A percentile compares a stretch with the other conserved stretches of the same genome.
These are phyloP conservation scores for Oryza glumipatula DNA, from an alignment of 176 grass and related monocot genomes.

Conservation along the genomic window DNA sequence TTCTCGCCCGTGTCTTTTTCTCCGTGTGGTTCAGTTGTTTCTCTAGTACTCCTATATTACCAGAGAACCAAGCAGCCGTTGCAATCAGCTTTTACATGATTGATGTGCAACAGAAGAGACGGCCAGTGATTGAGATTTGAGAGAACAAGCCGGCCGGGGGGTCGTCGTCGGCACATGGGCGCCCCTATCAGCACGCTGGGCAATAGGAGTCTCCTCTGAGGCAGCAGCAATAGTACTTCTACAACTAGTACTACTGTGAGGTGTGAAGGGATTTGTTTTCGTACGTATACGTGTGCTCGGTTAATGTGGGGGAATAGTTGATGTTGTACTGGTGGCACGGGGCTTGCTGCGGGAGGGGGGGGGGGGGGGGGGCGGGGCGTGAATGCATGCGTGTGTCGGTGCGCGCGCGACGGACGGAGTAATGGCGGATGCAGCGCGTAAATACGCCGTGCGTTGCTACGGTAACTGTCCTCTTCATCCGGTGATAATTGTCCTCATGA, in stretches of 20 bases:
- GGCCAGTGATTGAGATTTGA: background rate
- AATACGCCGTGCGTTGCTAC: background rate
- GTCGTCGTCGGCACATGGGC: background rate
- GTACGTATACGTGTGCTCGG: background rate
- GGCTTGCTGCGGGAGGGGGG: background rate
- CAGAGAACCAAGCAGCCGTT: background rate
- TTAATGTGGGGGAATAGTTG: background rate
- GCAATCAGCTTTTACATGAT: slow-evolving; percentile 29
- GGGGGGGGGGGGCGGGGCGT: too few relatives aligned
- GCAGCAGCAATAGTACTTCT: too few relatives aligned
- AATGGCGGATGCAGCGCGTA: background rate
- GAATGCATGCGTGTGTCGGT: background rate
- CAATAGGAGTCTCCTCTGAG: background rate
- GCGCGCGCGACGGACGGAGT: too few relatives aligned
- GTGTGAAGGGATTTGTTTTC: background rate
- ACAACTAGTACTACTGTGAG: background rate
- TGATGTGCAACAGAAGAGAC: slow-evolving; percentile 16
- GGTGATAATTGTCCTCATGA: background rate
- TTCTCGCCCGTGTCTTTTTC: background rate
- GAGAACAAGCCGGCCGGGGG: background rate
- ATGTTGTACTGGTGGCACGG: background rate
- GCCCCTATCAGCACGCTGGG: slow-evolving; percentile 2
- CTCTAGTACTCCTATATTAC: too few relatives aligned
- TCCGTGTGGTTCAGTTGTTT: slow-evolving; percentile 9
- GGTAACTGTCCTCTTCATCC: background rate